Conservation (phyloP, 257 asterid species). For the Mentha longifolia region DNA sequence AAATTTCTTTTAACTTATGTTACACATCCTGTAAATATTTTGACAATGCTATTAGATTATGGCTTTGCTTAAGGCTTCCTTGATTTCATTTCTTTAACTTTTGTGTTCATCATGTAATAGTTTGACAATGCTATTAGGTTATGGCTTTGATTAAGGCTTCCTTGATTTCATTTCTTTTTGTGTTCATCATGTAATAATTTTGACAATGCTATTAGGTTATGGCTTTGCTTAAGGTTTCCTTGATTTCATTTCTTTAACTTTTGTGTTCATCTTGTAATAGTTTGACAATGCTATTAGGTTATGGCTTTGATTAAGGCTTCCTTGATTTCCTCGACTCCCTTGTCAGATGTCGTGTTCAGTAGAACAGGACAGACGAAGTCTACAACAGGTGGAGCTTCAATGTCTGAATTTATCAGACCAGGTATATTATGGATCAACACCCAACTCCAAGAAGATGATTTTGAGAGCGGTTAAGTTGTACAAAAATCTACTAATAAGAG, state of each 20-base stretch:
- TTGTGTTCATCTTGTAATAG: neutral
- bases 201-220: constrained; percentile 18
- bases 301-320: constrained; percentile 30
- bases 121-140: constrained; percentile 15
- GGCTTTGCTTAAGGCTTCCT: constrained; percentile 28
- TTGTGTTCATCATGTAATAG: neutral
- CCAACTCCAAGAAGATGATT: constrained; percentile 12
- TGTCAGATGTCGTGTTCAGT: constrained; percentile 30
- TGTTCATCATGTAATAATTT: neutral
- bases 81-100: constrained; percentile 15
- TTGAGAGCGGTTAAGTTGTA: constrained; percentile 22
- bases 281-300: constrained; percentile 9
- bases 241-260: constrained; percentile 18
- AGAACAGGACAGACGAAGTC: neutral
- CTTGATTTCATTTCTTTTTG: constrained; percentile 17
- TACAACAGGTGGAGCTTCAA: neutral
- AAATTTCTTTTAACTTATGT: neutral
- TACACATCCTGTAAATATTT: neutral
- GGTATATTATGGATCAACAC: neutral
- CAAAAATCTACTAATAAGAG: constrained; percentile 30
- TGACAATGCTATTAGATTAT: constrained; percentile 17
- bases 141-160: constrained; percentile 30
- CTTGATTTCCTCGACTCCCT: constrained; percentile 26
- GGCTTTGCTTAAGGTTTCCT: constrained; percentile 28
- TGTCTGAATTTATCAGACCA: no score